Conservation (phyloP, 805 yeast genomes). For the Teunomyces barrocoloradensis region DNA sequence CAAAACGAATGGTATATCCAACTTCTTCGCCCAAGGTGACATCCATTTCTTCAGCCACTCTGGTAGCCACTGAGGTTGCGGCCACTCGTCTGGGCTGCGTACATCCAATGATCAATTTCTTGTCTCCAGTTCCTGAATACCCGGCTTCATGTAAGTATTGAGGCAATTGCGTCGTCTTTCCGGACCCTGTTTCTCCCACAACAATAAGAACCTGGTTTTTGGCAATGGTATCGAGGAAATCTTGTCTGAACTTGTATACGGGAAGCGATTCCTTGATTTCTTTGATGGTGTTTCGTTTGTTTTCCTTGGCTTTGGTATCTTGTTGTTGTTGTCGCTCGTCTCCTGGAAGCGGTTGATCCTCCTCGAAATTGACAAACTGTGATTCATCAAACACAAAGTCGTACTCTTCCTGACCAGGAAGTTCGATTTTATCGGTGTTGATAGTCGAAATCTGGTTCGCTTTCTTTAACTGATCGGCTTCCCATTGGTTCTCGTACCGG, state of each 20-base stretch:
- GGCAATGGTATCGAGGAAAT: constrained; percentile 57
- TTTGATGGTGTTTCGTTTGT: constrained; percentile 10
- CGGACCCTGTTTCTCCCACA: constrained; percentile 91
- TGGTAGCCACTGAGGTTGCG: constrained; percentile 82
- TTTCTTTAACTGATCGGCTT: constrained; percentile 46
- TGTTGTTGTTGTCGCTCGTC: constrained; percentile 25
- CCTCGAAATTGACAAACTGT: constrained; percentile 56
- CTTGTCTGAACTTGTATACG: constrained; percentile 61
- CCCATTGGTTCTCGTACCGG: constrained; percentile 47
- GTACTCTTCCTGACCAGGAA: constrained; percentile 48
- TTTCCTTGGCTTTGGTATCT: constrained; percentile 19
- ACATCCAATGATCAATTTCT: constrained; percentile 60
- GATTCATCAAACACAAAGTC: constrained; percentile 75
- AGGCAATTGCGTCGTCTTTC: constrained; percentile 91
- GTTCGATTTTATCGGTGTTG: constrained; percentile 37
- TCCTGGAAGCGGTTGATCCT: constrained; percentile 33
- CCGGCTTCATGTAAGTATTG: constrained; percentile 86
- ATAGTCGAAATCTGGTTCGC: constrained; percentile 29
- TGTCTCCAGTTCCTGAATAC: constrained; percentile 48
- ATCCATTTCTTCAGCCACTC: constrained; percentile 90
- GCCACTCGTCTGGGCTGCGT: constrained; percentile 97
- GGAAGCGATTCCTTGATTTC: constrained; percentile 69
- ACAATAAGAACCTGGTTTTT: constrained; percentile 68
- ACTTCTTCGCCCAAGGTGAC: constrained; percentile 80
- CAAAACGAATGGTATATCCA: constrained; percentile 88